Conservation (phyloP, 176 grass and related monocot genomes). For the Oryza punctata region DNA sequence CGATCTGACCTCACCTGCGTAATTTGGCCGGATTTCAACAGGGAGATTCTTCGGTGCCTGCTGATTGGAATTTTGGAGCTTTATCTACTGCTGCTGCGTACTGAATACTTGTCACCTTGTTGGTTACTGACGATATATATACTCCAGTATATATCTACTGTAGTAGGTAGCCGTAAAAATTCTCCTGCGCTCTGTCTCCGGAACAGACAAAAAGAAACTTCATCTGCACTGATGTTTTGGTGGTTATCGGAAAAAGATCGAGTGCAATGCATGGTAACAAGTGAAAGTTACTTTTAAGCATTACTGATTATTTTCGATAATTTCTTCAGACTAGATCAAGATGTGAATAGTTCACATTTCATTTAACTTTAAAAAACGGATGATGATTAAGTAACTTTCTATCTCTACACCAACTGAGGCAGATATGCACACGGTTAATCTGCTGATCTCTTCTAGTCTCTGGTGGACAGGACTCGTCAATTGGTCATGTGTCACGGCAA, state of each 20-base stretch:
- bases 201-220: not conserved
- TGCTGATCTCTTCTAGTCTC: not conserved
- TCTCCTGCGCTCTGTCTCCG: not conserved
- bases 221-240: not conserved
- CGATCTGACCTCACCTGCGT: not conserved
- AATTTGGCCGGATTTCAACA: not conserved
- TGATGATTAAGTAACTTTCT: too few relatives aligned
- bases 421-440: too few relatives aligned
- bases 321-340: not conserved
- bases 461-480: conserved; percentile 7
- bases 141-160: not conserved
- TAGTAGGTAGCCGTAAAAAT: not conserved
- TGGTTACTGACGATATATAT: not conserved
- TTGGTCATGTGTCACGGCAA: not conserved
- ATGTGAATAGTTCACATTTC: not conserved
- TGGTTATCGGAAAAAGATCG: not conserved
- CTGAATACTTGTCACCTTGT: not conserved
- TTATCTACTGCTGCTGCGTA: not conserved
- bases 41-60: conserved; percentile 23
- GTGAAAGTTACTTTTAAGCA: not conserved
- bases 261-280: not conserved
- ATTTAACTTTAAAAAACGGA: not conserved
- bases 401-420: too few relatives aligned
- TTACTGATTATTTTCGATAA: not conserved
- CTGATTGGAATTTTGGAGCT: conserved; percentile 13